These are phyloP conservation scores for Margaritispora aquatica DNA, from an alignment of 495 filamentous ascomycete genomes.

Conservation along the genomic window DNA sequence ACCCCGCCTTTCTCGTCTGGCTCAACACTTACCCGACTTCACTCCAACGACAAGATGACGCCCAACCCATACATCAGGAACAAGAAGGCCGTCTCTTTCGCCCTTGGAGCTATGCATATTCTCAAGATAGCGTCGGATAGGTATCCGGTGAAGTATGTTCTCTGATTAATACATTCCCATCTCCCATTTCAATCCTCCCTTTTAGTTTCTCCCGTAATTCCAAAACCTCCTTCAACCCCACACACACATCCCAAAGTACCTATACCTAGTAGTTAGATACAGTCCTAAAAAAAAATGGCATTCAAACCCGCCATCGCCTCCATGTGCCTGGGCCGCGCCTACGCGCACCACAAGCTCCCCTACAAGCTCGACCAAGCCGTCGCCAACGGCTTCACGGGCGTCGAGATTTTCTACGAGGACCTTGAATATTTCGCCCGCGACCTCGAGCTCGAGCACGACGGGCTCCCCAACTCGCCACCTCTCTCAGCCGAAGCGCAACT, in stretches of 20 bases:
- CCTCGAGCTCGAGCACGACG: conserved; percentile 22
- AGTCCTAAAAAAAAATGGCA: background rate
- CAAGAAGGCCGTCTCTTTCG: background rate
- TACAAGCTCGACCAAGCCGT: conserved; percentile 61
- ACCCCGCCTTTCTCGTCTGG: background rate
- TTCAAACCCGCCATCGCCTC: conserved; percentile 17
- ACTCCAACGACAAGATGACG: background rate
- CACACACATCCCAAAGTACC: too few relatives aligned
- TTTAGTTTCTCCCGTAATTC: background rate
- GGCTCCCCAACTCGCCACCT: too few relatives aligned
- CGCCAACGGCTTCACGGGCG: conserved; percentile 57
- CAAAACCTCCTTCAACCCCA: too few relatives aligned
- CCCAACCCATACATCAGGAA: background rate
- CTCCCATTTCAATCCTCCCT: background rate
- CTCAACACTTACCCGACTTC: background rate
- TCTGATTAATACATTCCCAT: background rate
- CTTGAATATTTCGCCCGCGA: conserved; percentile 50
- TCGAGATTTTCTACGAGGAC: conserved; percentile 79
- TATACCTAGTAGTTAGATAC: background rate
- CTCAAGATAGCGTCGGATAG: background rate
- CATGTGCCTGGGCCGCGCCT: conserved; percentile 30
- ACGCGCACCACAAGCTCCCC: conserved; percentile 46
- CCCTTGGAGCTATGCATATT: background rate
- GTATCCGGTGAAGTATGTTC: background rate
- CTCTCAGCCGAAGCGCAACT: conserved; percentile 36